These are phyloP conservation scores for Amanita fuliginea DNA, from an alignment of 768 basidiomycete genomes.

Conservation along the genomic window DNA sequence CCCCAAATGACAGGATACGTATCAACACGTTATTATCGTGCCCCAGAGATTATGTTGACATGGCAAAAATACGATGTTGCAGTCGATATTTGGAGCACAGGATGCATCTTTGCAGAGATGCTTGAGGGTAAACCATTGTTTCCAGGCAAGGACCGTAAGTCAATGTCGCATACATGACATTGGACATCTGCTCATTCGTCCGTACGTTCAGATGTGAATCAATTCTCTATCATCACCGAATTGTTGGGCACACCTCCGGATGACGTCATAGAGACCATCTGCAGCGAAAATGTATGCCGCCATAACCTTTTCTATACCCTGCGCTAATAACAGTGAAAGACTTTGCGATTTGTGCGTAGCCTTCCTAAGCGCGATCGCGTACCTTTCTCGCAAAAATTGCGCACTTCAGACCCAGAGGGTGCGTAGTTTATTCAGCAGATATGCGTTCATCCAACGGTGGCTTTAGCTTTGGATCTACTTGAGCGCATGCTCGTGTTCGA, in stretches of 20 bases:
- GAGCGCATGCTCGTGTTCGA: conserved; percentile 99
- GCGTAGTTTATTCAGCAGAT: conserved; percentile 12
- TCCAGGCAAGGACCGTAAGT: conserved; percentile 98
- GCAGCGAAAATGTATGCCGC: conserved; percentile 82
- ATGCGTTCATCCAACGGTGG: neutral
- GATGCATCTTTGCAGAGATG: conserved; percentile 99
- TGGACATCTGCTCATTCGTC: neutral
- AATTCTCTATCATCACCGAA: conserved; percentile 99
- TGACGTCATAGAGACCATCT: conserved; percentile 99
- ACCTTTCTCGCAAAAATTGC: conserved; percentile 90
- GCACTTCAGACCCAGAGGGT: conserved; percentile 81
- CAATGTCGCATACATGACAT: conserved; percentile 7
- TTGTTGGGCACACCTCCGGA: conserved; percentile 96
- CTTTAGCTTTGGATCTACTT: conserved; percentile 80
- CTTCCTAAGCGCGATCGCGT: conserved; percentile 93
- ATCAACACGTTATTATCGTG: conserved; percentile 96
- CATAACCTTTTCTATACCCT: conserved; percentile 7
- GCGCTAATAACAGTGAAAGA: conserved; percentile 34
- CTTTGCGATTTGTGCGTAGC: conserved; percentile 96
- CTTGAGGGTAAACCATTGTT: conserved; percentile 96
- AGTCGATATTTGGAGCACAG: conserved; percentile 99
- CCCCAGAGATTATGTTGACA: conserved; percentile 99
- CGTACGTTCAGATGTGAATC: conserved; percentile 79
- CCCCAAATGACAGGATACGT: conserved; percentile 99
- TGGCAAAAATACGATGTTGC: conserved; percentile 99